Evolutionary conservation across 2,329 filamentous ascomycete species (phyloP), one percentile per base, ranked within the genome.

Genomic region (Aspergillus puulaauensis): DNA sequence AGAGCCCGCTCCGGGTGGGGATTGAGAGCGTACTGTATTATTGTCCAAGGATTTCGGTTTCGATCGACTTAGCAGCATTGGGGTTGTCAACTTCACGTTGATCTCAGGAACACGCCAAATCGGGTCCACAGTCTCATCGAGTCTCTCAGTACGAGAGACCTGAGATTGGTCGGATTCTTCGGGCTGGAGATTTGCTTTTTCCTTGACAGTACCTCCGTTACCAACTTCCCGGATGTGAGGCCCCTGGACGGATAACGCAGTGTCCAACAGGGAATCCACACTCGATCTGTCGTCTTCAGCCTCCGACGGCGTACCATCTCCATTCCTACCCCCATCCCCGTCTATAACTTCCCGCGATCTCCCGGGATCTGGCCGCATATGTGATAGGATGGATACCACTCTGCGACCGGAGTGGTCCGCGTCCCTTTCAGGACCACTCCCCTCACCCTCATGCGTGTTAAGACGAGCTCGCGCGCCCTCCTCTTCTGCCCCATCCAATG

Each of bases 1-100:
- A 11, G 75, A 77, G 17, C 67, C 66, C 35, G 68, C 66, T 21
- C 68, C 68, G 19, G 70, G 68, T 56, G 74, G 73, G 50, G 75
- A 77, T 39, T 63, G 59, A 41, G 67, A 65, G 12, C 68, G 66
- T 33, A 58, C 48, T 33, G 40, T 55, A 51, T 57, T 55, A 51
- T 57, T 63, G 35, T 46, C 15, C 6, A 58, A 27, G 24, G 59
- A 39, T 31, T 51, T 63, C 21, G 57, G 59, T 50, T 50, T 51
- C 56, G 64, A 59, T 52, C 63, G 65, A 41, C 54, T 61, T 24
- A 62, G 55, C 17, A 41, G 12, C 40, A 53, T 52, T 31, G 71
- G 70, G 33, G 65, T 70, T 49, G 61, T 64, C 40, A 70, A 67
- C 23, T 60, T 61, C 12, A 45, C 61, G 37, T 61, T 60, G 49